Evolutionary conservation across 352 stramenopile genomes (phyloP), one percentile per base, ranked within the genome.

Genomic region (Pythium plurisporium): DNA sequence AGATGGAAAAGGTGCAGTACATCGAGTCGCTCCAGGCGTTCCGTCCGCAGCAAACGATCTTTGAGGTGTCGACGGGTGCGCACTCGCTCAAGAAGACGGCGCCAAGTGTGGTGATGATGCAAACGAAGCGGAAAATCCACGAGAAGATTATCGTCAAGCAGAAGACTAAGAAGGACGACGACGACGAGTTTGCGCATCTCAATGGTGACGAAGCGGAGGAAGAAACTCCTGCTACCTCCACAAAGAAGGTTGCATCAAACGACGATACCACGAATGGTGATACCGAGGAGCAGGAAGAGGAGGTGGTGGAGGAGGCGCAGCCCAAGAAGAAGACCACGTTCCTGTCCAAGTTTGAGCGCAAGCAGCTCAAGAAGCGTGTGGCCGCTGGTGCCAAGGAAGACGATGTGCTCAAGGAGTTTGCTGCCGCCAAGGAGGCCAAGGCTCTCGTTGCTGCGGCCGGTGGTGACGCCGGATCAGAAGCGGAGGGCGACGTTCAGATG

Each of bases 41-140:
- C 66, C 89, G 95, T 14, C 95, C 95, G 14, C 93, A 94, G 53
- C 91, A 98, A 72, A 98, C 95, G 30, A 97, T 98, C 47, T 98
- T 98, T 73, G 95, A 98, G 67, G 94, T 97, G 44, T 91, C 95
- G 44, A 87, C 81, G 19, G 91, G 89, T 27, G 72, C 80, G 23
- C 80, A 92, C 47, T 82, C 79, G 43, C 64, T 76, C 22, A 92
- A 93, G 65, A 89, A 89, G 55, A 91, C 70, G 40, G 82, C 82
- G 41, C 78, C 82, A 20, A 74, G 59, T 12, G 76, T 94, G 17
- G 52, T 87, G 38, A 91, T 94, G 81, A 96, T 97, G 87, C 69
- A 86, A 25, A 86, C 73, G 41, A 96, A 96, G 72, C 84, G 88
- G 23, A 86, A 87, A 45, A 25, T 91, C 49, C 87, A 96, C 55